Evolutionary conservation across 140 eudicot genomes (phyloP).

Genomic region (Senecio squalidus): DNA sequence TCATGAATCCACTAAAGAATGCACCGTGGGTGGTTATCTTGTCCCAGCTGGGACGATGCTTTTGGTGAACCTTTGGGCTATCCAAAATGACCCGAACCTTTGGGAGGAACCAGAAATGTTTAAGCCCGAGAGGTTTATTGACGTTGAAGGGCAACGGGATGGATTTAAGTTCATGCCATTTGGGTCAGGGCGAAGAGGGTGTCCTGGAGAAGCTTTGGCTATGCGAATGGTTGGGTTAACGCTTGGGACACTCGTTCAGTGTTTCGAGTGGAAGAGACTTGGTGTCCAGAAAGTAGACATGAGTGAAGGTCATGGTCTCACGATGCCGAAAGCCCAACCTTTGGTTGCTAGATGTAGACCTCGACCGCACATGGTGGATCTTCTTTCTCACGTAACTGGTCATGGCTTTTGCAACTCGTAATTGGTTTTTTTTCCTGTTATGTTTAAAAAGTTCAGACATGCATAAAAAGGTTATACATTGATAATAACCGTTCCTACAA

Average conservation of each 20-base stretch:
- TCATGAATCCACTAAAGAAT: conserved; percentile 38
- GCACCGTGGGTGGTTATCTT: conserved; percentile 28
- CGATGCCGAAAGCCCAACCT: conserved; percentile 39
- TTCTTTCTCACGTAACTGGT: conserved; percentile 2
- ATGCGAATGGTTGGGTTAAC: conserved; percentile 28
- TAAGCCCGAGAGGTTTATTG: conserved; percentile 25
- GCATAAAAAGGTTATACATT: too few species aligned
- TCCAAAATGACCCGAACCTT: conserved; percentile 31
- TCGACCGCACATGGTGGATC: conserved; percentile 25
- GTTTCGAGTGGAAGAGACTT: conserved; percentile 51
- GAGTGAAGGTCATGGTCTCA: conserved; percentile 41
- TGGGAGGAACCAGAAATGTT: conserved; percentile 24
- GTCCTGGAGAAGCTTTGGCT: conserved; percentile 46
- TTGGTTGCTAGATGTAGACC: conserved; percentile 36
- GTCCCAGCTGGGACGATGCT: conserved; percentile 28
- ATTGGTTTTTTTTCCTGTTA: too few species aligned
- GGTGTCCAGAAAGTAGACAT: conserved; percentile 38
- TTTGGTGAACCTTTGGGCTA: conserved; percentile 30
- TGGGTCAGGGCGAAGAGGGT: conserved; percentile 49
- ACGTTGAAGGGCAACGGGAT: conserved; percentile 25
- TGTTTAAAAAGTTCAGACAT: too few species aligned
- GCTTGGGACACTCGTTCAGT: conserved; percentile 37
- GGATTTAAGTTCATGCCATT: conserved; percentile 44
- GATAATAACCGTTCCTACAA: too few species aligned
- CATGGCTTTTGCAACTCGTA: neutral